Conservation (phyloP, 1,284 basidiomycete genomes). For the Ceratobasidium sp. region DNA sequence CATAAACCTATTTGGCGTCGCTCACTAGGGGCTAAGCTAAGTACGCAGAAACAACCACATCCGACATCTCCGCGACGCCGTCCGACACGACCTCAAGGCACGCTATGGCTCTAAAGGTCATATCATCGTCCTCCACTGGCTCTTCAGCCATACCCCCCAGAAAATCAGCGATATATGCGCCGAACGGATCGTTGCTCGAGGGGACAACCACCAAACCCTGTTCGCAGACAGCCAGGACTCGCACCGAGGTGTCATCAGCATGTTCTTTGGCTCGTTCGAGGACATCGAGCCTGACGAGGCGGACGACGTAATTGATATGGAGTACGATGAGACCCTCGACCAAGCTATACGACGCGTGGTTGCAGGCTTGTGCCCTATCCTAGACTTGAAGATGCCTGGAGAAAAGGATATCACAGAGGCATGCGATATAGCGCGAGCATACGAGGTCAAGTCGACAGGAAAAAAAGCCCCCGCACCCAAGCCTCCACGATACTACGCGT, state of each 20-base stretch:
- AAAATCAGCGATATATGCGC: slow-evolving; percentile 80
- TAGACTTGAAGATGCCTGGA: slow-evolving; percentile 69
- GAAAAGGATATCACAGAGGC: slow-evolving; percentile 74
- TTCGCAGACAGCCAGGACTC: slow-evolving; percentile 69
- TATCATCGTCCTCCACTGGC: slow-evolving; percentile 86
- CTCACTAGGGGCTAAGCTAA: background rate
- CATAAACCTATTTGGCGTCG: background rate
- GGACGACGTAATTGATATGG: slow-evolving; percentile 77
- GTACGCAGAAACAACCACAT: slow-evolving; percentile 87
- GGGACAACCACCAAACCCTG: slow-evolving; percentile 87
- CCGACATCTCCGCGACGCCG: slow-evolving; percentile 77
- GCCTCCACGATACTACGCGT: slow-evolving; percentile 77
- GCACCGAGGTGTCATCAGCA: slow-evolving; percentile 87
- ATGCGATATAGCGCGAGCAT: slow-evolving; percentile 68
- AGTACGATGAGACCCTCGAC: slow-evolving; percentile 66
- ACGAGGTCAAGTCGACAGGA: slow-evolving; percentile 60
- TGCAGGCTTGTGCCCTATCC: slow-evolving; percentile 67
- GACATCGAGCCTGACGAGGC: slow-evolving; percentile 76
- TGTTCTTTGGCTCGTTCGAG: slow-evolving; percentile 79
- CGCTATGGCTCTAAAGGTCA: slow-evolving; percentile 56
- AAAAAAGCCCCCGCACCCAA: slow-evolving; percentile 52
- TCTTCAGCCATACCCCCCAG: slow-evolving; percentile 67
- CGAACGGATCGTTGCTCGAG: slow-evolving; percentile 80
- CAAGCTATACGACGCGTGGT: slow-evolving; percentile 72
- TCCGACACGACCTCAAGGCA: slow-evolving; percentile 64